Evolutionary conservation across 805 yeast species (phyloP), one percentile per base, ranked within the genome.

Genomic region (Candida railenensis): DNA sequence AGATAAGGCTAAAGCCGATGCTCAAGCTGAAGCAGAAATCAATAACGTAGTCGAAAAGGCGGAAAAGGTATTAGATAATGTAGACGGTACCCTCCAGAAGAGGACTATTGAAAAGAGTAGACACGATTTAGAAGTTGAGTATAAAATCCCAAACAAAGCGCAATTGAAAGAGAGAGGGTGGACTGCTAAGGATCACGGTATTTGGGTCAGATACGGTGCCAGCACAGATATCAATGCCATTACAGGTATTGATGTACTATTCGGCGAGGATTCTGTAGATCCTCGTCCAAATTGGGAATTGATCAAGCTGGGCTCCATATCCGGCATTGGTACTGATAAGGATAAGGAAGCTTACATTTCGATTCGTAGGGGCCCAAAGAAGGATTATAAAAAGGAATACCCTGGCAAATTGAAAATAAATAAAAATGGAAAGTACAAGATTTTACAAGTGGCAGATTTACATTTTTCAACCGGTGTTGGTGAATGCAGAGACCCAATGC

Each of bases 391-490:
- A 49, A 52, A 48, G 59, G 43, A 57, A 54, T 54, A 46, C 46
- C 53, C 57, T 30, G 69, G 72, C 2, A 45, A 47, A 4, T 63
- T 81, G 37, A 65, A 68, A 42, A 58, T 75, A 14, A 55, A 66
- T 9, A 50, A 65, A 2, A 58, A 75, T 18, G 81, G 81, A 3
- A 77, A 72, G 45, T 88, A 84, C 65, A 92, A 87, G 62, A 84
- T 94, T 37, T 65, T 89, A 9, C 99, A 94, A 64, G 80, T 92
- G 3, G 96, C 97, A 0, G 98, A 94, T 62, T 69, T 92, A 47
- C 99, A 94, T 65, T 84, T 87, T 61, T 78, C 94, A n/a, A 86
- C 96, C 0, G 91, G 90, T 4, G 76, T 70, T 45, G 97, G 97
- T 12, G 63, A 64, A 41, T 94, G 98, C 58, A 71, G 85, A 44